phyloP scores from a whole-genome alignment of 148 eudicot genomes.

The Rhododendron williamsianum region DNA sequence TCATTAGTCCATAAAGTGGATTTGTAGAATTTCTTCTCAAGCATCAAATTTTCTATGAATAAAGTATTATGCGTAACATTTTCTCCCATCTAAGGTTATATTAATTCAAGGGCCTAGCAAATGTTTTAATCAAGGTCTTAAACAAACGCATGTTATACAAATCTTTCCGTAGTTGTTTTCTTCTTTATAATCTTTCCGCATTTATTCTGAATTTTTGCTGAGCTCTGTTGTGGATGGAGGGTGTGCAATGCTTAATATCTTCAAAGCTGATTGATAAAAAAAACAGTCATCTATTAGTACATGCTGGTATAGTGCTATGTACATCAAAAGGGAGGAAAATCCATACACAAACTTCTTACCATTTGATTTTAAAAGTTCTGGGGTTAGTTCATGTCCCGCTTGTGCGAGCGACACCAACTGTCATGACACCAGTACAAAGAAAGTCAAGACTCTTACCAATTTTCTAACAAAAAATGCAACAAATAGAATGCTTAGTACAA shows the following conservation, averaged over 20 bases:
- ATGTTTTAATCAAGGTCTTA: background rate
- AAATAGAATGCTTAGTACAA: slow-evolving; percentile 10
- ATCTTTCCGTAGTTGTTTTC: background rate
- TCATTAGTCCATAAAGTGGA: background rate
- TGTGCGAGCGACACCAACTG: slow-evolving; percentile 77
- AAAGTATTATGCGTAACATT: background rate
- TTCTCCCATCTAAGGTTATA: background rate
- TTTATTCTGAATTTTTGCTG: background rate
- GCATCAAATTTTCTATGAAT: background rate
- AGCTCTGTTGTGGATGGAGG: background rate
- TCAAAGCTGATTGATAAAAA: background rate
- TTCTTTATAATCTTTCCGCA: background rate
- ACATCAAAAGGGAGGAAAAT: background rate
- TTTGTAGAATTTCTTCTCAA: background rate
- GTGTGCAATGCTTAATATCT: background rate
- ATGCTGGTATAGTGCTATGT: background rate
- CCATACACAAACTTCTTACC: slow-evolving; percentile 10
- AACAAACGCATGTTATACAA: background rate
- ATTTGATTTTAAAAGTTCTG: slow-evolving; percentile 37
- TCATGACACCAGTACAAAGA: background rate
- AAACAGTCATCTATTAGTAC: background rate
- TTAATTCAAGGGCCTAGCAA: background rate
- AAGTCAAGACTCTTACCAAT: background rate
- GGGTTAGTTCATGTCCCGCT: slow-evolving; percentile 60
- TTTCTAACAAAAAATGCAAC: slow-evolving; percentile 3